Evolutionary conservation across 2,329 filamentous ascomycete species (phyloP).

Genomic region (Colletotrichum sansevieriae): DNA sequence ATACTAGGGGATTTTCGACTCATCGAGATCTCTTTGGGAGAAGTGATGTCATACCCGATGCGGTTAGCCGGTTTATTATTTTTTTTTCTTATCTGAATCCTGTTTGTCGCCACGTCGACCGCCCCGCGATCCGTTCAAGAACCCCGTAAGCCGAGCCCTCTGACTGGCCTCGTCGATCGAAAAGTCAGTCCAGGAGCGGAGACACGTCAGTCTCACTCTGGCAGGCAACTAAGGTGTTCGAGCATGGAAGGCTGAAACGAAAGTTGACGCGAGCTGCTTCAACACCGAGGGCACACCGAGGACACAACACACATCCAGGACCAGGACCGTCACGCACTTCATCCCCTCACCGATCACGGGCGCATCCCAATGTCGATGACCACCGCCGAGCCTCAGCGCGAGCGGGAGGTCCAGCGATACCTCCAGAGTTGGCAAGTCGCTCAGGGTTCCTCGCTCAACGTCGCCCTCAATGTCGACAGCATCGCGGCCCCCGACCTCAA

Average conservation of each 20-base stretch:
- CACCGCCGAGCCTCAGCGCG: slow-evolving; percentile 45
- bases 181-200: slow-evolving; percentile 16
- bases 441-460: slow-evolving; percentile 50
- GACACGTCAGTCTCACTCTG: slow-evolving; percentile 17
- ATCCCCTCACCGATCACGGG: slow-evolving; percentile 3
- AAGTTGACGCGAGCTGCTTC: slow-evolving; percentile 1
- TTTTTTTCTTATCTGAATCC: too few relatives aligned
- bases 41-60: slow-evolving; percentile 21
- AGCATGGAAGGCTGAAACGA: not conserved
- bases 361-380: slow-evolving; percentile 23
- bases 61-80: slow-evolving; percentile 4
- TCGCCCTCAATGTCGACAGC: slow-evolving; percentile 49
- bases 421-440: slow-evolving; percentile 50
- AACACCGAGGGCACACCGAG: slow-evolving; percentile 17
- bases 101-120: slow-evolving; percentile 9
- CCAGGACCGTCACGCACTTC: not conserved
- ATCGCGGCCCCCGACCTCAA: slow-evolving; percentile 47
- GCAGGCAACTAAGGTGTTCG: not conserved
- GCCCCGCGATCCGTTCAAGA: slow-evolving; percentile 6
- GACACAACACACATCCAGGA: not conserved
- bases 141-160: slow-evolving; percentile 1
- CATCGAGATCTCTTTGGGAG: not conserved
- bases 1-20: slow-evolving; percentile 9
- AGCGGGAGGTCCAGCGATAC: slow-evolving; percentile 50
- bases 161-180: slow-evolving; percentile 8